Evolutionary conservation across 1,139 yeast genomes (phyloP).

Genomic region (Spathaspora jeffriesii): DNA sequence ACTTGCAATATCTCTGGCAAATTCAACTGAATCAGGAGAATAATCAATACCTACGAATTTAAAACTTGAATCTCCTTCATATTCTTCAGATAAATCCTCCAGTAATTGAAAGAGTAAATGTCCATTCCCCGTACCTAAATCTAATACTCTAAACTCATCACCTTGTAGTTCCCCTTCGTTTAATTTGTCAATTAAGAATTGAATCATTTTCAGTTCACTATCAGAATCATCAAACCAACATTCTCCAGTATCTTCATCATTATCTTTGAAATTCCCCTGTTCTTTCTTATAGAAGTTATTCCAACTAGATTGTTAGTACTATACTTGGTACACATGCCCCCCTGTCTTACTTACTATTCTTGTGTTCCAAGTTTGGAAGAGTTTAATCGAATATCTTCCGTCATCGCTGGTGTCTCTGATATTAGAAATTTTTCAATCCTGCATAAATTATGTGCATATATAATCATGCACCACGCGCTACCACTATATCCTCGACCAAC

Average conservation of each 20-base stretch:
- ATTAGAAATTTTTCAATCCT: constrained; percentile 1
- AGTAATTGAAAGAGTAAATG: constrained; percentile 72
- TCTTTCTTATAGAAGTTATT: constrained; percentile 81
- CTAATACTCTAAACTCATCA: constrained; percentile 55
- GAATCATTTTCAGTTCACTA: constrained; percentile 82
- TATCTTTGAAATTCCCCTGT: constrained; percentile 64
- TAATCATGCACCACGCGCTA: not conserved
- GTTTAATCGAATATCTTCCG: constrained; percentile 59
- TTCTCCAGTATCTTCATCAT: constrained; percentile 88
- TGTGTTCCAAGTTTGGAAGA: constrained; percentile 78
- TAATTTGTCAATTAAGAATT: constrained; percentile 48
- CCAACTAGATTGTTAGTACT: constrained; percentile 54
- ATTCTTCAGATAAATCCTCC: constrained; percentile 54
- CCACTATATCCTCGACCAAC: not conserved
- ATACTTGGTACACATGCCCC: not conserved
- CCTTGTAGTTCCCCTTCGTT: constrained; percentile 23
- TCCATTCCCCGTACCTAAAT: constrained; percentile 96
- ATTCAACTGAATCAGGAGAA: constrained; percentile 72
- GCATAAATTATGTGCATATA: not conserved
- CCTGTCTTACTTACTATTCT: constrained; percentile 53
- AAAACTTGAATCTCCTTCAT: constrained; percentile 40
- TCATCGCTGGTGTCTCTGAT: constrained; percentile 16
- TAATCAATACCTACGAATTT: constrained; percentile 75
- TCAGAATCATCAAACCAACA: constrained; percentile 95
- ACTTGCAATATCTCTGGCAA: constrained; percentile 62